Conservation (phyloP, 495 filamentous ascomycete genomes). For the Penicillium subrubescens region DNA sequence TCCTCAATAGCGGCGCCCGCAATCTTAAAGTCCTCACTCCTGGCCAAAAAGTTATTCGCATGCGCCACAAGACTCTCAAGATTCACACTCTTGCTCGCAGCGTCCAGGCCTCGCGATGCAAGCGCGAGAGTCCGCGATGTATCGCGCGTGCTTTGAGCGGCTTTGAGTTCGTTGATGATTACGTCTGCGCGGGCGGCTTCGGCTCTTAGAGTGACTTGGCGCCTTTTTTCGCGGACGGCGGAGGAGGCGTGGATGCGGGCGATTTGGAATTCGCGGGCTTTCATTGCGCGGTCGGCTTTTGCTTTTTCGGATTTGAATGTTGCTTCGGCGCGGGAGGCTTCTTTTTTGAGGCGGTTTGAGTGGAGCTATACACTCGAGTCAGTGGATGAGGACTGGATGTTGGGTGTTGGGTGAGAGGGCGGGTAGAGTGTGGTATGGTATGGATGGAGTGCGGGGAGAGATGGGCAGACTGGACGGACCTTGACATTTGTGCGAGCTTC, state of each 20-base stretch:
- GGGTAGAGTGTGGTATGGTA: slow-evolving; percentile 3
- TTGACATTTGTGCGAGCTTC: slow-evolving; percentile 56
- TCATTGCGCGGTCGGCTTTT: slow-evolving; percentile 53
- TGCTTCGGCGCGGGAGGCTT: slow-evolving; percentile 46
- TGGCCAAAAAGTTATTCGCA: slow-evolving; percentile 50
- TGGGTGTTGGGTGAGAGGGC: slow-evolving; percentile 1
- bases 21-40: slow-evolving; percentile 53
- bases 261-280: slow-evolving; percentile 53
- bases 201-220: slow-evolving; percentile 47
- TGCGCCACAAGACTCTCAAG: slow-evolving; percentile 46
- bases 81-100: slow-evolving; percentile 48
- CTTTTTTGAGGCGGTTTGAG: slow-evolving; percentile 52
- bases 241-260: slow-evolving; percentile 52
- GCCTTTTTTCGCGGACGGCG: slow-evolving; percentile 50
- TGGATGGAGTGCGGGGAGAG: not conserved
- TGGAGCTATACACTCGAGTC: slow-evolving; percentile 43
- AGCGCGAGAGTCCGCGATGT: slow-evolving; percentile 48
- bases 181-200: slow-evolving; percentile 52
- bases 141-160: slow-evolving; percentile 50
- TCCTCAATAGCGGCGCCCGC: slow-evolving; percentile 50
- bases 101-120: slow-evolving; percentile 47
- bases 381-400: no score
- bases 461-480: slow-evolving; percentile 23
- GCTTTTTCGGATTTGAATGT: slow-evolving; percentile 52
- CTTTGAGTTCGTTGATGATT: slow-evolving; percentile 54